Base-by-base conservation (phyloP, 805 yeast genomes). In the Teunomyces funiuensis region DNA sequence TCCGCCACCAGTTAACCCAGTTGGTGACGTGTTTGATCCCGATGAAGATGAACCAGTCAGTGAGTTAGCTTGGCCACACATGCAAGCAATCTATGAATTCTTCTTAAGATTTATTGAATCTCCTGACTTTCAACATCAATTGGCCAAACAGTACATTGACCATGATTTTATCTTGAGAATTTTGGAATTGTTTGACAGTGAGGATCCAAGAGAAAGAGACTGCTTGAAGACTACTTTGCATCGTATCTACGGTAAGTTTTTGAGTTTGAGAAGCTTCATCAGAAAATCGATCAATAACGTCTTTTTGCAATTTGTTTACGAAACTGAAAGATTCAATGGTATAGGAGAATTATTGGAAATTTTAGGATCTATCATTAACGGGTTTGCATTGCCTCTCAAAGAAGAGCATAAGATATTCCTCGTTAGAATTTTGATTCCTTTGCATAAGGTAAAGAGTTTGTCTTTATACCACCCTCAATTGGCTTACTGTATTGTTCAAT, bases 41-140 rank as follows among this genome's bases (percentile, higher is more conserved):
- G 99, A 93, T 66, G 99, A 93, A 66, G 99, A 93, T 69, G 99
- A 93, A 65, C 98, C 98, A 2, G 95, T 93, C 28, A 81, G 82
- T 54, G 98, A 93, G 61, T 79, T 91, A 49, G 90, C 97, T 7
- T 93, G 99, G 99, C 96, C 98, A 9, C 99, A 93, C 62, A 93
- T 93, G 98, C 95, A 88, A 65, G 78, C 89, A 31, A 95, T 90
- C 23, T 93, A 93, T 68, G 98, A 93, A 63, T 88, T 93, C 56
- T 91, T 93, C 60, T 70, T 93, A 45, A 74, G 96, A 55, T 91
- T 93, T 65, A 83, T 93, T 40, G 98, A 93, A 66, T 82, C 91
- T 49, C 95, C 96, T 2, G 97, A 90, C 65, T 91, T 93, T 64
- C 87, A 88, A 58, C 96, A 90, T 59, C 88, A 88, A 40, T 72